Base-by-base conservation (phyloP, 2,329 filamentous ascomycete species). In the Colletotrichum theobromicola region DNA sequence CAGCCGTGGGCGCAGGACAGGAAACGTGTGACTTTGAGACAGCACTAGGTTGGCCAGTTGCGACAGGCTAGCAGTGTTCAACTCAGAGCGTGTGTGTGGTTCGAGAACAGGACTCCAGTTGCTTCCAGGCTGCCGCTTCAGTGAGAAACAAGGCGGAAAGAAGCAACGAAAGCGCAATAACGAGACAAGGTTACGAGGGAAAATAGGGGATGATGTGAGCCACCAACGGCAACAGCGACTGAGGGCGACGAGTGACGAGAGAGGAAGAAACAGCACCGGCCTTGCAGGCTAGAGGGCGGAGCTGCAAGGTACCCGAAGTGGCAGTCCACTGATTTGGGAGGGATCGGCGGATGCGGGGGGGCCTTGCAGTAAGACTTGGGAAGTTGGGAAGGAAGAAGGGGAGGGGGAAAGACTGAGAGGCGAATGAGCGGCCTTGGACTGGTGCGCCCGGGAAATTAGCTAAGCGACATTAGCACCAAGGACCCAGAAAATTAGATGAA, bases 401-500 rank as follows among this genome's bases (percentile, higher is more conserved):
- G 34, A 15, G 26, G n/a, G n/a, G n/a, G n/a, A n/a, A n/a, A n/a
- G n/a, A n/a, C n/a, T n/a, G n/a, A 34, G 15, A 34, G 24, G 70
- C n/a, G 37, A 61, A 34, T 7, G 26, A 42, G 57, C 55, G 35
- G 28, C 18, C 65, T 30, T n/a, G 28, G 37, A 66, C 53, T 62
- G 53, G 72, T 74, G 68, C 42, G 34, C 18, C 42, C 62, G 70
- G 75, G 74, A 77, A 77, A 77, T 77, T 77, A 77, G 75, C 75
- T 77, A 74, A 77, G 75, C 75, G 75, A 77, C 55, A 77, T 77
- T 77, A 74, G 66, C 70, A 57, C 28, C 62, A 46, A 62, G 72
- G 53, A 50, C 68, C 68, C 62, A 60, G 74, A 67, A 72, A 69
- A 75, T 70, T 50, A 75, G 73, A 75, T 70, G 73, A 75, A 72